A percentile compares a stretch with the other conserved stretches of the same genome.
phyloP scores from a whole-genome alignment of 176 grass and related monocot genomes.

The Ensete ventricosum region DNA sequence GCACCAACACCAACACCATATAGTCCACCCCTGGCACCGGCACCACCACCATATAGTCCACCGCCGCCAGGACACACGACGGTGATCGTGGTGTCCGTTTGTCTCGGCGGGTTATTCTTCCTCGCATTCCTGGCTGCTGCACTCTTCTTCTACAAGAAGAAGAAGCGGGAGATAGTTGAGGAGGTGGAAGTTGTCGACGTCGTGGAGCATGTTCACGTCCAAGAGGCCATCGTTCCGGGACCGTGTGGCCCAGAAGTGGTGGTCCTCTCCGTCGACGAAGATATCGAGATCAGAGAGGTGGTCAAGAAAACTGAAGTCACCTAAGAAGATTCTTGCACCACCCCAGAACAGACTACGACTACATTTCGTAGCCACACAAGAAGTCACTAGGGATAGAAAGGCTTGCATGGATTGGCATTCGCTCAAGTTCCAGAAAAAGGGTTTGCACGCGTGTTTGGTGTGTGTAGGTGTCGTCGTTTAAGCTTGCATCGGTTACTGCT shows the following conservation, averaged over 20 bases:
- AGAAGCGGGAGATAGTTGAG: background rate
- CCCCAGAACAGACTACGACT: too few relatives aligned
- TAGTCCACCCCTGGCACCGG: background rate
- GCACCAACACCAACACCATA: background rate
- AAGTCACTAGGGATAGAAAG: too few relatives aligned
- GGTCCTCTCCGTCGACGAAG: background rate
- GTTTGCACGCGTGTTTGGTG: too few relatives aligned
- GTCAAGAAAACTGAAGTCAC: background rate
- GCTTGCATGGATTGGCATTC: too few relatives aligned
- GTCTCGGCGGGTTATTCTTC: conserved; percentile 1
- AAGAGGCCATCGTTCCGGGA: conserved; percentile 3
- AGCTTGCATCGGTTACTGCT: too few relatives aligned
- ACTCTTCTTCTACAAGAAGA: background rate
- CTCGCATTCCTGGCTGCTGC: conserved; percentile 9
- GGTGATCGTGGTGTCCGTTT: background rate
- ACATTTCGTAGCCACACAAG: too few relatives aligned
- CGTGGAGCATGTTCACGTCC: conserved; percentile 7
- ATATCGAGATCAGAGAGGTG: background rate
- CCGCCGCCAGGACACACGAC: background rate
- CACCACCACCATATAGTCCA: background rate
- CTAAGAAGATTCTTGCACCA: too few relatives aligned
- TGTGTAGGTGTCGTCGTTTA: too few relatives aligned
- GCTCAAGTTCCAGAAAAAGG: too few relatives aligned
- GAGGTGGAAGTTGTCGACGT: background rate
- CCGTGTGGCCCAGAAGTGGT: conserved; percentile 5